These are phyloP conservation scores for Capillidium rhysosporum DNA, from an alignment of 371 early-diverging fungal species.

Conservation along the genomic window DNA sequence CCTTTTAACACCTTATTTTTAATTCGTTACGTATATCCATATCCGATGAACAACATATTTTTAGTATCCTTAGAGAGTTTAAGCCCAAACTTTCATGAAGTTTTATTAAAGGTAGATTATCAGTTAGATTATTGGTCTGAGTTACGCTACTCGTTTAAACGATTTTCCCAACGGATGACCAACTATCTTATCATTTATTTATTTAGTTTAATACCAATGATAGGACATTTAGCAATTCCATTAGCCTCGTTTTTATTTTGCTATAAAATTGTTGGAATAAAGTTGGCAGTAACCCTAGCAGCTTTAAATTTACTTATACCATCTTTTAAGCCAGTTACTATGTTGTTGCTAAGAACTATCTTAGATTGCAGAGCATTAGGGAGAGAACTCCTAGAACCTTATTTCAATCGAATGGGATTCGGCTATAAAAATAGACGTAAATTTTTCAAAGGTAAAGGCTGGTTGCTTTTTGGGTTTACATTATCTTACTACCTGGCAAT, in stretches of 20 bases:
- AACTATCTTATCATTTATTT: constrained; percentile 20
- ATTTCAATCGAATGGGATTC: constrained; percentile 35
- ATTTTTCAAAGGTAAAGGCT: constrained; percentile 39
- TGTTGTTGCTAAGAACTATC: constrained; percentile 25
- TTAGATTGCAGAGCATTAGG: constrained; percentile 36
- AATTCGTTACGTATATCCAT: constrained; percentile 38
- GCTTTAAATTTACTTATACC: constrained; percentile 24
- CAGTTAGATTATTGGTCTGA: constrained; percentile 27
- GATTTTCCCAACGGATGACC: constrained; percentile 26
- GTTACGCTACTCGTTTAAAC: constrained; percentile 20
- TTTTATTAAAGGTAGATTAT: constrained; percentile 13
- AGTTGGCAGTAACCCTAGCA: constrained; percentile 20
- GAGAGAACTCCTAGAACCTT: constrained; percentile 40
- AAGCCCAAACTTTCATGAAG: constrained; percentile 14
- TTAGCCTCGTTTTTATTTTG: constrained; percentile 26
- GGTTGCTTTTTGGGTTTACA: constrained; percentile 35
- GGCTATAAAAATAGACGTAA: constrained; percentile 21
- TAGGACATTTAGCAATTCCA: constrained; percentile 36
- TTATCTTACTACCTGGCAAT: constrained; percentile 23
- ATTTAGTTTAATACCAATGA: constrained; percentile 25
- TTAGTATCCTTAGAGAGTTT: constrained; percentile 28
- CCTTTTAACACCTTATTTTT: constrained; percentile 31
- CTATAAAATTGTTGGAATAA: constrained; percentile 20
- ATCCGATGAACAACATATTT: constrained; percentile 38
- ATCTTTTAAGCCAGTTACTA: constrained; percentile 13